Base-by-base conservation (phyloP, 192 early-diverging fungal genomes). In the Entophlyctis helioformis region DNA sequence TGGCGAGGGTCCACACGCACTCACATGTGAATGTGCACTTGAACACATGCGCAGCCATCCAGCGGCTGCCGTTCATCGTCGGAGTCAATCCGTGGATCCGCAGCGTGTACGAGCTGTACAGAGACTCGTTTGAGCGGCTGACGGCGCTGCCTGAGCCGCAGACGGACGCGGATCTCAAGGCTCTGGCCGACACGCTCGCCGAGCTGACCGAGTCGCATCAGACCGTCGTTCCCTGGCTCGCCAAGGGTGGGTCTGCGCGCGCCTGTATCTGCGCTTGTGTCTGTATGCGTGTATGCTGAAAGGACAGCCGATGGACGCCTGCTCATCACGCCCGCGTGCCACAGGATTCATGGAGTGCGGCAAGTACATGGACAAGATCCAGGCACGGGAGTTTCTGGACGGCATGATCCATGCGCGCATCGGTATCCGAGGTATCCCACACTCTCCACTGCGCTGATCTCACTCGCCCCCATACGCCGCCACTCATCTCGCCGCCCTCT, bases 21-120 rank as follows among this genome's bases (percentile, higher is more conserved):
- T n/a, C n/a, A n/a, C n/a, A n/a, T 27, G 8, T 54, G 13, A 23
- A 1, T 27, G 13, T 27, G 22, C 32, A 44, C 19, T 38, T 47
- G 26, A n/a, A n/a, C n/a, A 41, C 20, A 23, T 35, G 15, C 3
- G 10, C 41, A 66, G 86, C 83, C 5, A 80, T 95, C 39, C 86
- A 95, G 60, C 83, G 76, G 36, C 68, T 94, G 27, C 91, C 90
- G 0, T 95, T 91, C 56, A 98, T 98, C 39, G 90, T 98, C 27
- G 94, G 89, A 44, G 87, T 87, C 37, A 98, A 98, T 60, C 94
- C 94, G 1, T 75, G 88, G 52, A 91, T 98, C 42, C 69, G 80
- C 32, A 64, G 67, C 31, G 78, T 93, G 12, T 92, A 92, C 59
- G 62, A 75, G 39, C 78, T 88, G 13, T 66, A 67, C 34, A 42